A percentile compares a stretch with the other conserved stretches of the same genome.
These are phyloP conservation scores for Ogataea wickerhamii DNA, from an alignment of 805 yeast species.

Conservation along the genomic window DNA sequence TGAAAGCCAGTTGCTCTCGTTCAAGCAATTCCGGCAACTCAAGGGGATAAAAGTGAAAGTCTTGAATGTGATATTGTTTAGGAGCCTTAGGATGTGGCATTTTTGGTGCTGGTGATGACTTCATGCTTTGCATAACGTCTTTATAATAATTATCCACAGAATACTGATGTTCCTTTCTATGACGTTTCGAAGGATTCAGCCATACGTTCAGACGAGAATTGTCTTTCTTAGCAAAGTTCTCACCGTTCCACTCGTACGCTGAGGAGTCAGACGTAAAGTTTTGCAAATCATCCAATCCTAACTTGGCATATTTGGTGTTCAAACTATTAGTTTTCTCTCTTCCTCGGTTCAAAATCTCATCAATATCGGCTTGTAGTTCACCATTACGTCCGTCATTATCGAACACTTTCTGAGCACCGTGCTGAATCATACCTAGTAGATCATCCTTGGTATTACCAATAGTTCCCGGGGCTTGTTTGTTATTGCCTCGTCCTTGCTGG, in stretches of 20 bases:
- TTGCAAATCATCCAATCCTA: constrained; percentile 92
- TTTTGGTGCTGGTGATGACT: constrained; percentile 40
- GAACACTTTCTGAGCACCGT: constrained; percentile 88
- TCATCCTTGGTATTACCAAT: constrained; percentile 76
- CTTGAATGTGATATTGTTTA: constrained; percentile 59
- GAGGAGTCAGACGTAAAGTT: constrained; percentile 79
- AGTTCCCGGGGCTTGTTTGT: constrained; percentile 37
- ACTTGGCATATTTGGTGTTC: constrained; percentile 75
- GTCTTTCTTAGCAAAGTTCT: constrained; percentile 63
- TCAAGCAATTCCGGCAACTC: constrained; percentile 51
- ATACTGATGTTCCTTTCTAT: constrained; percentile 74
- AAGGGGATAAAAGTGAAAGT: constrained; percentile 69
- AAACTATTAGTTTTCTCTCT: constrained; percentile 75
- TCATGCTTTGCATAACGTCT: constrained; percentile 51
- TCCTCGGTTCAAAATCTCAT: constrained; percentile 74
- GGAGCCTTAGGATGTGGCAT: constrained; percentile 50
- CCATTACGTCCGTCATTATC: constrained; percentile 37
- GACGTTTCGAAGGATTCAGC: constrained; percentile 74
- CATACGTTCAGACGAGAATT: constrained; percentile 47
- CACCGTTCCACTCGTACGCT: constrained; percentile 97
- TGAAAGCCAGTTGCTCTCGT: constrained; percentile 62
- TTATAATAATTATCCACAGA: constrained; percentile 74
- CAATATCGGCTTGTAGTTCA: constrained; percentile 67
- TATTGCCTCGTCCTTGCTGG: constrained; percentile 76
- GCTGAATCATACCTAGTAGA: constrained; percentile 91